Evolutionary conservation across 177 flowering plant species (phyloP).

Genomic region (Vitis hybrid): DNA sequence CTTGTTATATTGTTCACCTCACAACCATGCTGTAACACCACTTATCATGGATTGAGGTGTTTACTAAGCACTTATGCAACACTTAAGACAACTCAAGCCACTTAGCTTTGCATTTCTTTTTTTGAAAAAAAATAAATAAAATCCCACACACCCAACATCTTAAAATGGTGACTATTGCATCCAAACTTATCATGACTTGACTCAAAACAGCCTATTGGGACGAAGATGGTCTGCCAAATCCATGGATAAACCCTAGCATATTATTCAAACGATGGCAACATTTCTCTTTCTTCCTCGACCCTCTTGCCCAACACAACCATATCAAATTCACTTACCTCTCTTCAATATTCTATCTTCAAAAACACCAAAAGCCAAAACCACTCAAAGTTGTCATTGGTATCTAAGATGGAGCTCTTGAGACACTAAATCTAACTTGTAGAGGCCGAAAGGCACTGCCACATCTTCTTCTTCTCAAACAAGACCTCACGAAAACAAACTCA

Average conservation of each 20-base stretch:
- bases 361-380: slow-evolving; percentile 6
- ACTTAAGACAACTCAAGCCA: too few species aligned
- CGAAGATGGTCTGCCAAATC: too few species aligned
- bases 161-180: fast-evolving
- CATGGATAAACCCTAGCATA: slow-evolving; percentile 40
- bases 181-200: too few species aligned
- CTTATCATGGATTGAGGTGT: too few species aligned
- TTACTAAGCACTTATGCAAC: too few species aligned
- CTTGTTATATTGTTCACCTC: too few species aligned
- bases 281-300: slow-evolving; percentile 21
- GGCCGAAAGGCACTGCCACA: slow-evolving; percentile 38
- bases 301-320: slow-evolving; percentile 1
- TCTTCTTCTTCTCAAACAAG: slow-evolving; percentile 28
- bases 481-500: slow-evolving; percentile 18
- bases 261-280: slow-evolving; percentile 35
- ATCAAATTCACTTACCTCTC: neutral
- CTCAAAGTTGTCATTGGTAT: slow-evolving; percentile 16
- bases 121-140: too few species aligned
- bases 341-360: neutral
- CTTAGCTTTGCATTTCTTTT: too few species aligned
- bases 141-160: too few species aligned
- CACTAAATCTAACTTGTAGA: slow-evolving; percentile 47
- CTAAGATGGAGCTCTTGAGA: slow-evolving; percentile 33
- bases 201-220: too few species aligned
- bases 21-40: too few species aligned